Evolutionary conservation across 2,329 filamentous ascomycete genomes (phyloP).

Genomic region (Magnaporthiopsis incrustans): DNA sequence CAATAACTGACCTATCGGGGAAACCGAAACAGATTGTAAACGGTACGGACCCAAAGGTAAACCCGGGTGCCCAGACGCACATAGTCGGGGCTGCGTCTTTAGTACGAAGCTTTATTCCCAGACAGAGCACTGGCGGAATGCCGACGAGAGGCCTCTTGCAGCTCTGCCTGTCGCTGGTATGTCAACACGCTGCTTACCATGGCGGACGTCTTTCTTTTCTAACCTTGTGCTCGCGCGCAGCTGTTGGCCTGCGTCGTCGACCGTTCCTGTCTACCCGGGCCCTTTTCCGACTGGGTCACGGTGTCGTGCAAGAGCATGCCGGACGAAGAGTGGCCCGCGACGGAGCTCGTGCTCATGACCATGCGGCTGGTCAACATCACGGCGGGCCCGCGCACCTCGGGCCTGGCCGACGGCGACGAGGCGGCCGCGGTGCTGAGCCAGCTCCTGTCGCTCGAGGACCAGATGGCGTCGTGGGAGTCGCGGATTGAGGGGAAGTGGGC

Average conservation of each 20-base stretch:
- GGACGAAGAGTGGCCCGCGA: conserved; percentile 28
- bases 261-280: conserved; percentile 29
- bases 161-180: conserved; percentile 48
- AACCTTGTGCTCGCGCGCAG: conserved; percentile 13
- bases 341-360: conserved; percentile 32
- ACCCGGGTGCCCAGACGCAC: conserved; percentile 47
- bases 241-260: conserved; percentile 36
- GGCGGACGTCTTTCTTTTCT: not conserved
- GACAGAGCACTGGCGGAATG: conserved; percentile 27
- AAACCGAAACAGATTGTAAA: conserved; percentile 32
- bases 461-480: conserved; percentile 31
- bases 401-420: conserved; percentile 26
- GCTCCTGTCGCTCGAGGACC: conserved; percentile 30
- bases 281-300: conserved; percentile 35
- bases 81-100: conserved; percentile 52
- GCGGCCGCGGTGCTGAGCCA: conserved; percentile 27
- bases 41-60: conserved; percentile 25
- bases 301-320: conserved; percentile 26
- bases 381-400: conserved; percentile 24
- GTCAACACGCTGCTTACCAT: conserved; percentile 3
- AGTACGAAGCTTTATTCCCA: conserved; percentile 37
- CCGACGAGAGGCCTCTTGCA: conserved; percentile 46
- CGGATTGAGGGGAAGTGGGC: conserved; percentile 27
- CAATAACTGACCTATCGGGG: not conserved
- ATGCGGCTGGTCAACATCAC: conserved; percentile 32